Percentiles rank a stretch among this genome's conserved stretches.
These are phyloP conservation scores for Trifolium fragiferum DNA, from an alignment of 306 rosid genomes.

Conservation along the genomic window DNA sequence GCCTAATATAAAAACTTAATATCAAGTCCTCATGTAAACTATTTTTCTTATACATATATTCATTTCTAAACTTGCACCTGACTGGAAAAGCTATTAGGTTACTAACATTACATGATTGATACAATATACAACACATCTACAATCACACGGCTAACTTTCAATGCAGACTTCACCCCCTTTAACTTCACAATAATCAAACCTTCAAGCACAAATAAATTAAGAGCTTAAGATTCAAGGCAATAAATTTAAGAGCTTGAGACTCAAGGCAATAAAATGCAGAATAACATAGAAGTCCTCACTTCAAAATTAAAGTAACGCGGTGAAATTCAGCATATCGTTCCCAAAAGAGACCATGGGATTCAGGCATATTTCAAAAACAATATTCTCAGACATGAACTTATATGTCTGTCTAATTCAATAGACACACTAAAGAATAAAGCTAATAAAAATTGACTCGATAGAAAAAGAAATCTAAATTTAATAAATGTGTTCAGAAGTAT, in stretches of 20 bases:
- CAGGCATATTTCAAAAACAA: conserved; percentile 23
- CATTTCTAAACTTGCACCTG: background rate
- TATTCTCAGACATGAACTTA: background rate
- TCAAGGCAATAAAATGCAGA: background rate
- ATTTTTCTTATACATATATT: background rate
- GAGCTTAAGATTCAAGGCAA: no score
- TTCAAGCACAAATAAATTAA: conserved; percentile 7
- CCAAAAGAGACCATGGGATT: conserved; percentile 4
- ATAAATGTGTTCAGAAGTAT: background rate
- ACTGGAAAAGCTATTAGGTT: no score
- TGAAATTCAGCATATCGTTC: background rate
- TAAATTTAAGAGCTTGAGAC: conserved; percentile 5
- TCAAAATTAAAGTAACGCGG: no score
- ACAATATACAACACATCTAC: background rate
- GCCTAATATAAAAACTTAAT: background rate
- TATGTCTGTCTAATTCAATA: background rate
- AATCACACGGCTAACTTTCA: background rate
- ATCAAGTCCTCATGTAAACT: conserved; percentile 1
- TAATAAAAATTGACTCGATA: conserved; percentile 16
- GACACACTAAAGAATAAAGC: background rate
- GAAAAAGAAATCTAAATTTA: background rate
- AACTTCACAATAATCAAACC: conserved; percentile 6
- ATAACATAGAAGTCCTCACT: background rate
- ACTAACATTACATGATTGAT: background rate
- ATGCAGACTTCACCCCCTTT: conserved; percentile 2